Conservation (phyloP, 352 stramenopile genomes). For the Phytopythium chamaehyphon region DNA sequence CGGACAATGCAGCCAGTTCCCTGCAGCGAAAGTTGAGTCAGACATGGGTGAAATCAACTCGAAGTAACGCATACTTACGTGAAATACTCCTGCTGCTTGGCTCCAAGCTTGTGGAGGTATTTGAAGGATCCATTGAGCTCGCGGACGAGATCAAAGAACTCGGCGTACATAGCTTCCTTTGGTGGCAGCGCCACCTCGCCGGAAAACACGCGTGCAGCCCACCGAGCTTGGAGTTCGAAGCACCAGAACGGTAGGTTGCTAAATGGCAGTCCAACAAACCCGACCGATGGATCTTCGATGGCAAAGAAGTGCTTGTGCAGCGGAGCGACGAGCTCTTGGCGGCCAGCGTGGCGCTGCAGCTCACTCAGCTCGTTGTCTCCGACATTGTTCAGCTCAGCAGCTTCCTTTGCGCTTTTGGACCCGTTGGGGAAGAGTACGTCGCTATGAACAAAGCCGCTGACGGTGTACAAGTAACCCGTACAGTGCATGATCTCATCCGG, state of each 20-base stretch:
- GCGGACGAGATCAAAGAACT: constrained; percentile 42
- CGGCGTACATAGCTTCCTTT: constrained; percentile 66
- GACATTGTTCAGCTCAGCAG: constrained; percentile 16
- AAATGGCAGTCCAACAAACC: constrained; percentile 69
- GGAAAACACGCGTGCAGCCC: constrained; percentile 56
- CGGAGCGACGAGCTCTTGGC: constrained; percentile 40
- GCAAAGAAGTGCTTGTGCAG: constrained; percentile 79
- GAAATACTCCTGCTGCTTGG: constrained; percentile 46
- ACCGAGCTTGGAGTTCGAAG: constrained; percentile 77
- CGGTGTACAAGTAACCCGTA: constrained; percentile 71
- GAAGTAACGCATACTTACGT: constrained; percentile 27
- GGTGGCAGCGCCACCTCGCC: constrained; percentile 34
- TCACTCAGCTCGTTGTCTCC: constrained; percentile 17
- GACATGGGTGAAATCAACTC: neutral
- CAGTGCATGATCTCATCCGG: constrained; percentile 79
- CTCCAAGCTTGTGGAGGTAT: constrained; percentile 70
- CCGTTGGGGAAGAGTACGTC: constrained; percentile 42
- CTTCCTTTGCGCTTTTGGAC: constrained; percentile 7
- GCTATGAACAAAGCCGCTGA: constrained; percentile 40
- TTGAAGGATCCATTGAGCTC: constrained; percentile 37
- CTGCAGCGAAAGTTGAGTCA: constrained; percentile 7
- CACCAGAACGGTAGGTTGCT: constrained; percentile 77
- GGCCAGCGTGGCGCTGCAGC: constrained; percentile 27
- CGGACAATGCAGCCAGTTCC: constrained; percentile 32
- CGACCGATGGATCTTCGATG: constrained; percentile 68